Base-by-base conservation (phyloP, 352 stramenopile species). In the Hyaloperonospora brassicae region DNA sequence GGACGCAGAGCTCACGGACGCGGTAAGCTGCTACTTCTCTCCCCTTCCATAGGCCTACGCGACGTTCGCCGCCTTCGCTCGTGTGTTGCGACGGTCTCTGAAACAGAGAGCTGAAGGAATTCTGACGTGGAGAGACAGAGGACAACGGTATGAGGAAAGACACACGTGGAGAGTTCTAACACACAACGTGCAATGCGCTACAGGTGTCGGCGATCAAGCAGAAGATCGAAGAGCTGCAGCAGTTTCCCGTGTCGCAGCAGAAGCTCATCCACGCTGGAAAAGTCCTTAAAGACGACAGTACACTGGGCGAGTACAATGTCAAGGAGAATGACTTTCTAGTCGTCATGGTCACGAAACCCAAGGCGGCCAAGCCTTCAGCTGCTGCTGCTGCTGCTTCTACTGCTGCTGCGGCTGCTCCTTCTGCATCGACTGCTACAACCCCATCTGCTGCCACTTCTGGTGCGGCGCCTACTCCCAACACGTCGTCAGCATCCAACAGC, bases 301-400 rank as follows among this genome's bases (percentile, higher is more conserved):
- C 70, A 45, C 64, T 94, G 22, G 61, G 70, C 27, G 79, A 93
- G 61, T 93, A 90, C 68, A 89, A 82, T 53, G 65, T 95, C 40
- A 91, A 90, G 67, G 84, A 92, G 59, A 91, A 88, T 53, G 82
- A 91, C 57, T 94, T 94, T 57, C 64, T 94, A 21, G 84, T 94
- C 39, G 83, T 89, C 36, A 89, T 95, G 78, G 81, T 93, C 46
- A 89, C 84, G 46, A 95, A 95, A 72, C 80, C 82, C 14, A 93
- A 93, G 64, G 69, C 70, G 5, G 21, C 75, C 35, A 72, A 72
- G 31, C 77, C 78, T 44, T 61, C 76, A 1, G 56, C 71, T 17
- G 54, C 76, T 13, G 50, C 72, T 10, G 47, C 61, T 44, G 38
- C 66, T 4, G 50, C 73, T 1, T 27, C 55, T 45, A 21, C 38